Evolutionary conservation across 2,329 filamentous ascomycete species (phyloP).

Genomic region (Phyllachora maydis): DNA sequence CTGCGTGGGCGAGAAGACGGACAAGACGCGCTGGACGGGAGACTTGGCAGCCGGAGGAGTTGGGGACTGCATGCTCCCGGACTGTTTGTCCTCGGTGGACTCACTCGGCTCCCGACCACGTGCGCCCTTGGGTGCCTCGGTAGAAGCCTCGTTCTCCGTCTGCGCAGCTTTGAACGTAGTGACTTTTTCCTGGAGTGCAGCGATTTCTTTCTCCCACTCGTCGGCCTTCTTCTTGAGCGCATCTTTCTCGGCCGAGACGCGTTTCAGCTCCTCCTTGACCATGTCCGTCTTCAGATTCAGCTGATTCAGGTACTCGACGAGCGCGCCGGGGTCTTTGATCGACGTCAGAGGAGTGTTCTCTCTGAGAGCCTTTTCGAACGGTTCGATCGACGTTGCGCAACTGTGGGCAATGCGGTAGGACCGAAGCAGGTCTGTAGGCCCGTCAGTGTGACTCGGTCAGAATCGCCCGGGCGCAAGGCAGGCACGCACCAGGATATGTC

Average conservation of each 20-base stretch:
- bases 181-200: constrained; percentile 20
- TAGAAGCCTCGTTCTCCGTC: constrained; percentile 11
- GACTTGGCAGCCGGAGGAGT: too few species aligned
- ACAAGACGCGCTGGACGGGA: too few species aligned
- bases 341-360: constrained; percentile 85
- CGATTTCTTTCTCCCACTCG: constrained; percentile 45
- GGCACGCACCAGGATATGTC: constrained; percentile 54
- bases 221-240: constrained; percentile 57
- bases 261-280: constrained; percentile 83
- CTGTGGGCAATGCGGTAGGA: constrained; percentile 86
- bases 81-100: not conserved
- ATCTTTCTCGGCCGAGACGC: constrained; percentile 66
- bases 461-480: too few species aligned
- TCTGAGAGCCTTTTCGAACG: constrained; percentile 76
- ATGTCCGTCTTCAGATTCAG: constrained; percentile 73
- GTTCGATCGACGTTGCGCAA: constrained; percentile 70
- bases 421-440: constrained; percentile 55
- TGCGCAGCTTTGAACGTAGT: constrained; percentile 19
- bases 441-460: too few species aligned
- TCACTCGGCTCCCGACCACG: not conserved
- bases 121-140: constrained; percentile 12
- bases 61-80: too few species aligned
- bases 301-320: constrained; percentile 82
- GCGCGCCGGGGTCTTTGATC: constrained; percentile 63
- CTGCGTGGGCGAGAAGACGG: constrained; percentile 26